Base-by-base conservation (phyloP, 208 protist species). In the Trypanosoma melophagium region DNA sequence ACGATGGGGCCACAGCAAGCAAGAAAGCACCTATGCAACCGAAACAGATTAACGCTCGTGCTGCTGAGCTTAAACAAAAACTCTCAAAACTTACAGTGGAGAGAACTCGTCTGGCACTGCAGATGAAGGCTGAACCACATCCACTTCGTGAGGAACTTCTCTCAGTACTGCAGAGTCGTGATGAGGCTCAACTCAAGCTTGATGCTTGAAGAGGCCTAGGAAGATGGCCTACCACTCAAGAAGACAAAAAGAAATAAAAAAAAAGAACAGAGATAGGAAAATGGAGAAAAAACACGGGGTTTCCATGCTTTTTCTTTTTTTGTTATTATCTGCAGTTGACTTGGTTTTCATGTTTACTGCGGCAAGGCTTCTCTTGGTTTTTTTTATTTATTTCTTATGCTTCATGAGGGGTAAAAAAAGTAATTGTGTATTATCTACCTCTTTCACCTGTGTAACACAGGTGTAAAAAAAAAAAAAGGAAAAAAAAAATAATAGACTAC, bases 11-110 rank as follows among this genome's bases (percentile, higher is more conserved):
- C 25, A 31, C 22, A 17, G 12, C 53, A 3, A 41, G 54, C 13
- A 66, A 51, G 51, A 47, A 13, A 28, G 9, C 56, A 1, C 19
- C 56, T 25, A 55, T 76, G 24, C 60, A 66, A n/a, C 56, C 60
- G 24, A 81, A 73, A 66, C 66, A 75, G 59, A 25, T 93, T 60
- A 81, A 66, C 41, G 62, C 77, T 17, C 84, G 91, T 59, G 65
- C 90, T 42, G 71, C 79, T 69, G 83, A 89, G 75, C 80, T 92
- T 44, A 83, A 90, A 76, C 84, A 91, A 76, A 92, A 93, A 62
- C 61, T 91, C 28, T 72, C 72, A 42, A 95, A 93, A 77, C 86
- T 90, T 61, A 85, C 76, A 19, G 79, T 83, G 75, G 86, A 93
- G 16, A 74, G 77, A 41, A 87, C 86, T 60, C 86, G 86, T 42